Conservation (phyloP, 108 stramenopile species). For the Pseudonitzschia multiseries region DNA sequence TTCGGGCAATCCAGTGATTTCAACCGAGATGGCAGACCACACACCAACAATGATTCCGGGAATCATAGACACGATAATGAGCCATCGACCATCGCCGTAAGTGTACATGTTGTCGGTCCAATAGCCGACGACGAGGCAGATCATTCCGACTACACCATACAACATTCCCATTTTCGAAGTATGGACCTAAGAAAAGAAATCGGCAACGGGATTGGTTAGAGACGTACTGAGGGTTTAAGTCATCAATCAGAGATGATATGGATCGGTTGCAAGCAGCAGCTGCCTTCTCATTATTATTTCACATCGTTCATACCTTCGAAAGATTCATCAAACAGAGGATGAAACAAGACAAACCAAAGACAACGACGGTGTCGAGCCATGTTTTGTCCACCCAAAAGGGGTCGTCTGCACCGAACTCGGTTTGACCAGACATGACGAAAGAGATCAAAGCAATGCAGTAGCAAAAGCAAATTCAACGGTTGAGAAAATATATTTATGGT, state of each 20-base stretch:
- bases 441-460: neutral
- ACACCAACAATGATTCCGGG: constrained; percentile 48
- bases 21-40: constrained; percentile 40
- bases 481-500: neutral
- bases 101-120: constrained; percentile 57
- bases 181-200: constrained; percentile 25
- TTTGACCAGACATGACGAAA: neutral
- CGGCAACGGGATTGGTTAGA: neutral
- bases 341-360: constrained; percentile 58
- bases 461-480: neutral
- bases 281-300: too few species aligned
- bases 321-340: constrained; percentile 58
- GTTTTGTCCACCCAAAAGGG: constrained; percentile 47
- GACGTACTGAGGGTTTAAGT: too few species aligned
- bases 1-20: constrained; percentile 56
- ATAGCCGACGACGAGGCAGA: constrained; percentile 43
- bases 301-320: constrained; percentile 31
- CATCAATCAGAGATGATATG: neutral
- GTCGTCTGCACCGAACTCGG: constrained; percentile 19
- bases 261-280: neutral
- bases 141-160: constrained; percentile 57
- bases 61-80: constrained; percentile 55
- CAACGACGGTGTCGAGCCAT: constrained; percentile 59
- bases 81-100: constrained; percentile 49
- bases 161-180: constrained; percentile 62